Evolutionary conservation across 129 eudicot genomes (phyloP), one percentile per base, ranked within the genome.

Genomic region (Sambucus nigra): DNA sequence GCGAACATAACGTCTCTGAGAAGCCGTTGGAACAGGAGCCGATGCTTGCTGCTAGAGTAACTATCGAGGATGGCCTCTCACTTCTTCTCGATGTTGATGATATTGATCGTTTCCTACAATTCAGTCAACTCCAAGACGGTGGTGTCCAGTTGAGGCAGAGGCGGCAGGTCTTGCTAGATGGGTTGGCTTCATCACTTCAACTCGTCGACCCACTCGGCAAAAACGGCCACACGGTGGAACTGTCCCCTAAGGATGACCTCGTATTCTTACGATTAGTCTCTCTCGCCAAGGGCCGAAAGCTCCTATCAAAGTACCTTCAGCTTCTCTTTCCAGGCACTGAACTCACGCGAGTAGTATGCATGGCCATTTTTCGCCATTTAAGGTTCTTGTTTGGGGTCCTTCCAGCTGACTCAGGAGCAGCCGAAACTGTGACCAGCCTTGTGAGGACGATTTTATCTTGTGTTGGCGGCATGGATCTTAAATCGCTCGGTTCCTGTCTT

Each of bases 11-110:
- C 67, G 40, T 64, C n/a, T 6, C 57, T 14, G 84, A 76, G 64
- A 91, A 83, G 69, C 94, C 99, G 25, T 59, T 92, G 64, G 99
- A 86, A 48, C 94, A 92, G 72, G 99, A 92, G 53, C 99, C 99
- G 0, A 64, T 91, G 94, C 94, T 91, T 40, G 98, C 96, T n/a
- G 99, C 99, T 2, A 80, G 99, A 62, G 91, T 86, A 40, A 75
- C 92, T 14, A 82, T 92, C 19, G 99, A 92, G 64, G 96, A 92
- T 28, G 88, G 99, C 15, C 68, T 86, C 47, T 77, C 76, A 53
- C 94, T 92, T 61, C 85, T 92, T 18, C 78, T 92, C 21, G 96
- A 92, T 15, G 87, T 92, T 40, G 96, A 92, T 66, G 96, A 92
- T 64, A 82, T 86, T 21, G 99, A 92, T 63, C 80, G 99, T 31